Evolutionary conservation across 116 monocot species (phyloP).

Genomic region (Phalaenopsis hybrid): DNA sequence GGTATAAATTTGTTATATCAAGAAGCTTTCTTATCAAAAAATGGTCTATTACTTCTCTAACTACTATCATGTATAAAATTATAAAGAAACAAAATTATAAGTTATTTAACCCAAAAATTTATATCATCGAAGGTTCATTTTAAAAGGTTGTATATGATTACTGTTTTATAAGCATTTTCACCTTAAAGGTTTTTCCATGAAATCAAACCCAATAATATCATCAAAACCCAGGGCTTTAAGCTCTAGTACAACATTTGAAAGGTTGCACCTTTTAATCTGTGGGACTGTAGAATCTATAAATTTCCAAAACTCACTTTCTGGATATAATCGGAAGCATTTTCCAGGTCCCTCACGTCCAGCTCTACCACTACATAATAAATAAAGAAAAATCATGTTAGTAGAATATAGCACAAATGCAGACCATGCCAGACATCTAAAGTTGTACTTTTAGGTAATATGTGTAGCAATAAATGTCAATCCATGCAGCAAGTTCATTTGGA

Average conservation of each 20-base stretch:
- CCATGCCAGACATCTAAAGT: not conserved
- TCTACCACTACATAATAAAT: slow-evolving; percentile 71
- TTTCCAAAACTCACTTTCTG: slow-evolving; percentile 76
- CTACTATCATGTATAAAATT: too few relatives aligned
- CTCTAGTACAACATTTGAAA: slow-evolving; percentile 89
- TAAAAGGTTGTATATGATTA: too few relatives aligned
- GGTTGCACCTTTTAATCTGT: slow-evolving; percentile 92
- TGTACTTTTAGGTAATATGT: too few relatives aligned
- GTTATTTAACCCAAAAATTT: too few relatives aligned
- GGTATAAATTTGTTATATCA: too few relatives aligned
- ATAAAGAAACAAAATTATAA: too few relatives aligned
- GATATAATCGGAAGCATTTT: slow-evolving; percentile 82
- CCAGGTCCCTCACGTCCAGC: slow-evolving; percentile 93
- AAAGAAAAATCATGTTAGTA: slow-evolving; percentile 6
- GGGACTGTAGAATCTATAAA: slow-evolving; percentile 78
- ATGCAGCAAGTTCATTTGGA: not conserved
- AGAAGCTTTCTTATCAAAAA: too few relatives aligned
- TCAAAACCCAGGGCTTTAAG: slow-evolving; percentile 91
- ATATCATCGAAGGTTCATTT: too few relatives aligned
- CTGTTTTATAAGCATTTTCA: slow-evolving; percentile 12
- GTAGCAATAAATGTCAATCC: not conserved
- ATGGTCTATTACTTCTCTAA: too few relatives aligned
- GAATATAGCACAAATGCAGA: not conserved
- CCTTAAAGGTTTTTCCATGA: slow-evolving; percentile 93
- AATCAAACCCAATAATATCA: slow-evolving; percentile 91